phyloP scores from a whole-genome alignment of 2,329 filamentous ascomycete species.

The Endothia cerciana region DNA sequence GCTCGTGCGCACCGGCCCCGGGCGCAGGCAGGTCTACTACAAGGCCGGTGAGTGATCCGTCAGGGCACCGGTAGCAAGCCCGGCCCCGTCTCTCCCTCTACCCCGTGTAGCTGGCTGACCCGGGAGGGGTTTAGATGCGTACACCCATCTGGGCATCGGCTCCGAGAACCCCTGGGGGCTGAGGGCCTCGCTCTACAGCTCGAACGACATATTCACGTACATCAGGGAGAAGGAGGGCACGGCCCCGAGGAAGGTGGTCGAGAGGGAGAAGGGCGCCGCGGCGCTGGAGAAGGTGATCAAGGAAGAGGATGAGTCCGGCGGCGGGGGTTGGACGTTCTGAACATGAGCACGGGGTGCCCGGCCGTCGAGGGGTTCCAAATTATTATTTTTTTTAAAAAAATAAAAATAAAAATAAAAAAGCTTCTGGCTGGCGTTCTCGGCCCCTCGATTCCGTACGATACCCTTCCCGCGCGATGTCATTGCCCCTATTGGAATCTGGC shows the following conservation, averaged over 20 bases:
- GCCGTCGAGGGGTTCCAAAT: neutral
- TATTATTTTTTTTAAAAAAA: neutral
- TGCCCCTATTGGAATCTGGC: neutral
- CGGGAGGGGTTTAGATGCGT: constrained; percentile 59
- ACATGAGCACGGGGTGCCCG: neutral
- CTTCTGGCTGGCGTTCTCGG: neutral
- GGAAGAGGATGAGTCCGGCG: neutral
- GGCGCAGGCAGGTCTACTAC: constrained; percentile 68
- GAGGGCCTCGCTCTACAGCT: constrained; percentile 61
- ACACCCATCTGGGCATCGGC: constrained; percentile 67
- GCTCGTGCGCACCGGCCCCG: constrained; percentile 50
- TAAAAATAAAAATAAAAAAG: too few species aligned
- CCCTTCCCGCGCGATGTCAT: neutral
- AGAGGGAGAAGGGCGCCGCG: neutral
- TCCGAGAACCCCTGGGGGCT: constrained; percentile 65
- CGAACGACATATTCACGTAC: constrained; percentile 44
- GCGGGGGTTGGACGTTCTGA: constrained; percentile 4
- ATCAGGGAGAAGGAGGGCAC: constrained; percentile 20
- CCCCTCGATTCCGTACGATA: neutral
- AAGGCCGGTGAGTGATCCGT: constrained; percentile 63
- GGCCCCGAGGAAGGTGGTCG: constrained; percentile 7
- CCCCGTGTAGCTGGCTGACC: constrained; percentile 22
- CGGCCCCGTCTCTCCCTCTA: neutral
- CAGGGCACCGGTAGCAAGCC: too few species aligned
- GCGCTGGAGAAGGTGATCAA: constrained; percentile 8